Conservation (phyloP, 108 stramenopile genomes). For the Nitzschia inconspicua region DNA sequence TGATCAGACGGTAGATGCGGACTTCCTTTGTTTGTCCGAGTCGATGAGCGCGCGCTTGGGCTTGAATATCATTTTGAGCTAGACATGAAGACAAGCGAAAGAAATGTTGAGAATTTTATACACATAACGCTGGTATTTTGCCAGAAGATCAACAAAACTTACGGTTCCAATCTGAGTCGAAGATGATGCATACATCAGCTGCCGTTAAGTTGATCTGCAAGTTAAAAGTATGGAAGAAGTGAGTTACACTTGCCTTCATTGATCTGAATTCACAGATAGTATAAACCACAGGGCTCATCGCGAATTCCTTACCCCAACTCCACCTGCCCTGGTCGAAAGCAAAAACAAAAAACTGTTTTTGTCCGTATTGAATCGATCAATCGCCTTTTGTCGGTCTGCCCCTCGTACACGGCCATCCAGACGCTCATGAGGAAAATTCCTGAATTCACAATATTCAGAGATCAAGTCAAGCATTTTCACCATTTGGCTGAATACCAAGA, state of each 20-base stretch:
- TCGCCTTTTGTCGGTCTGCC: slow-evolving; percentile 95
- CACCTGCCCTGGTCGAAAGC: slow-evolving; percentile 76
- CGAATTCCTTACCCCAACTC: no score
- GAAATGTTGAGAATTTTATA: neutral
- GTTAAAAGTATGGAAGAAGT: no score
- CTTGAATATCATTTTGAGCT: slow-evolving; percentile 97
- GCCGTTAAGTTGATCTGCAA: slow-evolving; percentile 99
- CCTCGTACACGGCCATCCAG: slow-evolving; percentile 90
- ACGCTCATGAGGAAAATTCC: slow-evolving; percentile 86
- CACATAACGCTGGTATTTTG: neutral
- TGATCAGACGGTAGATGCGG: slow-evolving; percentile 93
- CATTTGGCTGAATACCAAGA: slow-evolving; percentile 95
- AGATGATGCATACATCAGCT: slow-evolving; percentile 87
- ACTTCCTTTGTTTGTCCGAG: slow-evolving; percentile 99
- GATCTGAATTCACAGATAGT: no score
- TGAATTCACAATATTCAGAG: slow-evolving; percentile 88
- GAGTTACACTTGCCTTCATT: no score
- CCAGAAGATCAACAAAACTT: neutral
- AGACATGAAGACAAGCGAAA: neutral
- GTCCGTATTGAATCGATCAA: slow-evolving; percentile 95
- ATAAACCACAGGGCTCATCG: no score
- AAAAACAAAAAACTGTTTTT: slow-evolving; percentile 89
- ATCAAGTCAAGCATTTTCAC: slow-evolving; percentile 95
- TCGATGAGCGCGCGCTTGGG: slow-evolving; percentile 96
- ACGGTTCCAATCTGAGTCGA: slow-evolving; percentile 98